Evolutionary conservation across 352 stramenopile species (phyloP), one percentile per base, ranked within the genome.

Genomic region (Phytophthora meadii): DNA sequence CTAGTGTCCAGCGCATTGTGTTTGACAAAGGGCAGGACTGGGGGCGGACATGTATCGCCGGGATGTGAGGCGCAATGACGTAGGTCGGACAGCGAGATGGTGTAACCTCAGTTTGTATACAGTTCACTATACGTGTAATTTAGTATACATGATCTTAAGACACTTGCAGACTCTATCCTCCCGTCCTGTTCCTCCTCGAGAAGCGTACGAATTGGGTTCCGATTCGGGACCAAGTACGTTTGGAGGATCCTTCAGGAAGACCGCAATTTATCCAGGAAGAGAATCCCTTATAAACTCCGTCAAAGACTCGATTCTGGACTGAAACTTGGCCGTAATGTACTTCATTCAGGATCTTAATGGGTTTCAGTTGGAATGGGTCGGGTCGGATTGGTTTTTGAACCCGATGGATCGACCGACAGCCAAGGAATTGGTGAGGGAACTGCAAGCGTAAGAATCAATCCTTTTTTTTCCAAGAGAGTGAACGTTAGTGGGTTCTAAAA

Each of bases 221-320:
- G 50, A 67, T 28, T 71, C 67, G 0, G 60, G 67, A 10, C 48
- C 58, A 5, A 15, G 6, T 55, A 68, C 52, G 15, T 68, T 17
- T 56, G 37, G 45, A 64, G 27, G 27, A 37, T 64, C 25, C 45
- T 72, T 7, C 46, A 60, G 41, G 40, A 68, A 55, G 65, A 72
- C 28, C 51, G 37, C 42, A 47, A 61, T 7, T 24, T 72, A 30
- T 27, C 30, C 12, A 45, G 30, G 17, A 72, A 57, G 24, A 57
- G 69, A 5, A 49, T 81, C 7, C 70, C 72, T 3, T 58, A 77
- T 44, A 54, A 77, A 19, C 19, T 19, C 19, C 19, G 19, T 19
- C 19, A 19, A 19, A 19, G 19, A 19, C 19, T 19, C 19, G 19
- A 19, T 19, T 19, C 19, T 19, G 19, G 19, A 19, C 19, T 19